Evolutionary conservation across 768 basidiomycete genomes (phyloP), one percentile per base, ranked within the genome.

Genomic region (Flagelloscypha sp.): DNA sequence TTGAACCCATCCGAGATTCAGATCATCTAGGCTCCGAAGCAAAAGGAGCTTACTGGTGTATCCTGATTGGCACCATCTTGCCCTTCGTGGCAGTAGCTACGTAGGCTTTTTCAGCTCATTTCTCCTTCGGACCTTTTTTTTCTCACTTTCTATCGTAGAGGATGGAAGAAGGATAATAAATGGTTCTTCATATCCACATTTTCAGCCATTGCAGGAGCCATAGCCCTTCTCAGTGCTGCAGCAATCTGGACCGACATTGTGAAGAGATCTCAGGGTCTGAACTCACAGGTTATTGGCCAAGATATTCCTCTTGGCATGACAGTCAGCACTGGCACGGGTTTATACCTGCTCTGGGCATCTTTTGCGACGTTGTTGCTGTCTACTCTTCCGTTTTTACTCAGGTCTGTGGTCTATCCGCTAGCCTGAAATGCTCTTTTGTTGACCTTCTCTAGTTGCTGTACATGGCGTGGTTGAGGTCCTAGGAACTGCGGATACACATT

Each of bases 211-310:
- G 38, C 78, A 12, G 75, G 76, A 20, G 72, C 72, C 36, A 28
- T 82, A 8, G 65, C 84, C 35, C 53, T 86, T 30, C 63, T 89
- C 32, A 74, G 80, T 27, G 82, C 74, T 17, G 76, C 77, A 11
- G 68, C 73, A 29, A 76, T 87, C 40, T 89, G 86, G 86, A 86
- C 86, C 4, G 70, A 76, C 29, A 64, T 85, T 33, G 66, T 88
- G 33, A 71, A 76, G 45, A 80, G 78, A 48, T 62, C 70, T 1
- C 63, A 76, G 48, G 57, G 59, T 11, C 62, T 88, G 42, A 86
- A 86, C 48, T 49, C 57, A 18, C 45, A 73, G 40, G 43, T 68
- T 21, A 56, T 79, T 32, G 59, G 59, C 2, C 49, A 51, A 27
- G 49, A 58, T 18, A 49, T 68, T 13, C 55, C 68, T 3, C 52